A percentile compares a stretch with the other conserved stretches of the same genome.
phyloP scores from a whole-genome alignment of 768 basidiomycete species.

The Cystofilobasidium bisporidii region DNA sequence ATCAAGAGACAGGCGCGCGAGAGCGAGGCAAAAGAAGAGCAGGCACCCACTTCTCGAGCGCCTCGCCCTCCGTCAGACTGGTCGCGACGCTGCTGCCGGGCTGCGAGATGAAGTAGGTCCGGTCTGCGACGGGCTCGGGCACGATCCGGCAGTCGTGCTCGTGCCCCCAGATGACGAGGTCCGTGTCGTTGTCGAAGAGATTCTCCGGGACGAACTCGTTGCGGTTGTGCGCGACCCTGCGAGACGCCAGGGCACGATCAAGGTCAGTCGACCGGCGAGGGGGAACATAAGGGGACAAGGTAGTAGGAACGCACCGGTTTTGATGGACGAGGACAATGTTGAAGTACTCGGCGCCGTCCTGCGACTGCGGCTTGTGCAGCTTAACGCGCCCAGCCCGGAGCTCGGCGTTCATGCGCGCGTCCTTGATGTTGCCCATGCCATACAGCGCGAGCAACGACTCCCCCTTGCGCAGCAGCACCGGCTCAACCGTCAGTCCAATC shows the following conservation, averaged over 20 bases:
- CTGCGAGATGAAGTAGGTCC: conserved; percentile 82
- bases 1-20: conserved; percentile 4
- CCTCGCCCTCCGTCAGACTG: conserved; percentile 83
- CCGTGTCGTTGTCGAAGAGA: conserved; percentile 90
- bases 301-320: conserved; percentile 58
- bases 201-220: conserved; percentile 91
- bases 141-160: conserved; percentile 93
- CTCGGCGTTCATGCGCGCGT: conserved; percentile 93
- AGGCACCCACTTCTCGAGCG: conserved; percentile 66
- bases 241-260: background rate
- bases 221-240: conserved; percentile 84
- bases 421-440: conserved; percentile 93
- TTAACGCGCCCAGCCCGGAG: conserved; percentile 82
- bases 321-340: conserved; percentile 89
- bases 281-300: no score
- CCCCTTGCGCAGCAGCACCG: conserved; percentile 84
- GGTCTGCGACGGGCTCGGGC: conserved; percentile 83
- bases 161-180: conserved; percentile 95
- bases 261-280: no score
- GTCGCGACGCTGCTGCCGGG: conserved; percentile 94
- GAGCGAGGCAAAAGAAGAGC: background rate
- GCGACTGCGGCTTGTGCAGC: conserved; percentile 76
- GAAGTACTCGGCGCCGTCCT: conserved; percentile 85
- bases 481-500: conserved; percentile 73
- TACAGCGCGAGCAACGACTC: conserved; percentile 79